Base-by-base conservation (phyloP, 768 basidiomycete genomes). In the Mrakia gelida region DNA sequence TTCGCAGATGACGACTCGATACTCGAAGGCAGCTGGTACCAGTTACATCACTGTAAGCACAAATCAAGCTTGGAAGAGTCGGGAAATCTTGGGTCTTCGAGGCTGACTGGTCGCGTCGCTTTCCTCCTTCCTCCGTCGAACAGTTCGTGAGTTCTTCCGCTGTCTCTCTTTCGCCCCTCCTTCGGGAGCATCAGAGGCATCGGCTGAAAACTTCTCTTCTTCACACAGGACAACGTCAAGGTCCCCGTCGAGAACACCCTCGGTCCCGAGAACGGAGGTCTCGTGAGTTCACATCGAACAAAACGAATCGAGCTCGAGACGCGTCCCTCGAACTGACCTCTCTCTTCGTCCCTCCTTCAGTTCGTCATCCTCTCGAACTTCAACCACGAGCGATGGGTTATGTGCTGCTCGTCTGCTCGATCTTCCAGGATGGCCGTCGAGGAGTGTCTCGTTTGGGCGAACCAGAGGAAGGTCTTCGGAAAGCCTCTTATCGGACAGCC, bases 381-480 rank as follows among this genome's bases (percentile, higher is more conserved):
- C 70, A 79, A 79, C 38, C 78, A 75, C 52, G 78, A 75, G 61
- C 65, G 78, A 16, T 79, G 78, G 78, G 74, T 75, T 8, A 79
- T 79, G 78, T 75, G 73, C 73, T 75, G 73, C 59, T 75, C 73
- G n/a, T 75, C 73, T 16, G 73, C 78, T 6, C 49, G 78, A n/a
- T 65, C 52, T 0, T 75, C 73, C 10, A 54, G 78, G 18, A 38
- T 65, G 43, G 78, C 74, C 11, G 73, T 79, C 70, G 78, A 79
- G 62, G 78, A 79, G 34, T 79, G 78, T 26, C 23, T 79, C 41
- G 13, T 71, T 18, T 98, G 95, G 95, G 87, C 90, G 4, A 89
- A 88, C 73, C 94, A 97, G 83, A 90, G 95, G 61, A 91, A 93
- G 81, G 95, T 93, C 13, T 96, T 96, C 81, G 95, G 95, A 72